Evolutionary conservation across 2,329 filamentous ascomycete species (phyloP).

Genomic region (Neofusicoccum umdonicola): DNA sequence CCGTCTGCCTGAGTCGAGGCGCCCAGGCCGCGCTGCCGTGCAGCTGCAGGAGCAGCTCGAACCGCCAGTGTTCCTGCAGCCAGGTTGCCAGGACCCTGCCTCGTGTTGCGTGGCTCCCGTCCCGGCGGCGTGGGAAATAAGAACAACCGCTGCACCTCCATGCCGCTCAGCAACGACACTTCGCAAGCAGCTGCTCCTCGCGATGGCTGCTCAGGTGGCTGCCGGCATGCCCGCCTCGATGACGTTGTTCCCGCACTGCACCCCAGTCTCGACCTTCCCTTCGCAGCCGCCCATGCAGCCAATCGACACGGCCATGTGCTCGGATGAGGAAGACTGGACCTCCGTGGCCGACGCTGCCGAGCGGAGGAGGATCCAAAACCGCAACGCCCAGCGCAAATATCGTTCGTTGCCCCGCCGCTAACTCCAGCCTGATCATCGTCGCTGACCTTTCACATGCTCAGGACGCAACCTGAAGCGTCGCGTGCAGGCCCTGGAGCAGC

Average conservation of each 20-base stretch:
- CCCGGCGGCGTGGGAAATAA: neutral
- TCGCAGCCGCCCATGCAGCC: neutral
- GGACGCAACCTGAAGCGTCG: neutral
- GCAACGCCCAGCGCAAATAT: constrained; percentile 89
- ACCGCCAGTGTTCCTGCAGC: too few relatives aligned
- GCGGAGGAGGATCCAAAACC: constrained; percentile 82
- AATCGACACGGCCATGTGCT: neutral
- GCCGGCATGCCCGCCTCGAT: neutral
- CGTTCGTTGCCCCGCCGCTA: constrained; percentile 54
- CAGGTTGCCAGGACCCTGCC: too few relatives aligned
- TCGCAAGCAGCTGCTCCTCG: neutral
- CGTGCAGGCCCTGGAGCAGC: neutral
- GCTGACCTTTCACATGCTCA: neutral
- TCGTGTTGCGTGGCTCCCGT: too few relatives aligned
- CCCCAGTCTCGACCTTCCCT: neutral
- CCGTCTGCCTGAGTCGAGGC: neutral
- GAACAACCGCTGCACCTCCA: neutral
- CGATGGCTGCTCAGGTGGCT: neutral
- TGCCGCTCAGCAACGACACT: too few relatives aligned
- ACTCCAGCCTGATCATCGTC: neutral
- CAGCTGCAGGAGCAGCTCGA: too few relatives aligned
- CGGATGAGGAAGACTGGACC: constrained; percentile 78
- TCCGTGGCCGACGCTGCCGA: constrained; percentile 91
- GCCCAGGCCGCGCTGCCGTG: neutral
- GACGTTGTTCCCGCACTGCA: neutral